These are phyloP conservation scores for Solanum hybrid DNA, from an alignment of 305 asterid species.

Conservation along the genomic window DNA sequence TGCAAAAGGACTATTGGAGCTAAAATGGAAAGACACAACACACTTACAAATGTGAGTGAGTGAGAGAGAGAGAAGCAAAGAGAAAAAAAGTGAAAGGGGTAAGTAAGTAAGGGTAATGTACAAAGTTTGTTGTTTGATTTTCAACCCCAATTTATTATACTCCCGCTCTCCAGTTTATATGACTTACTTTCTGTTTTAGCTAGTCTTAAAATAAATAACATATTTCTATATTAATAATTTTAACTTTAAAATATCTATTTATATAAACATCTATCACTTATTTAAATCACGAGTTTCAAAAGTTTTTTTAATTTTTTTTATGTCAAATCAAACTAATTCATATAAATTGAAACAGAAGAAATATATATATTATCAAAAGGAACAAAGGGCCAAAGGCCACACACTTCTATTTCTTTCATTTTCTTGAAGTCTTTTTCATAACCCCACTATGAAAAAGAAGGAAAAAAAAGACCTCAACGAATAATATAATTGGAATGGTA, in stretches of 20 bases:
- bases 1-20: not conserved
- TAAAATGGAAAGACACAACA: not conserved
- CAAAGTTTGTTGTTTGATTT: conserved; percentile 25
- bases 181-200: not conserved
- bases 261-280: too few species aligned
- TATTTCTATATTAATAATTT: too few species aligned
- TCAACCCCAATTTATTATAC: not conserved
- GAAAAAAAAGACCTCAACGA: not conserved
- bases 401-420: not conserved
- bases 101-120: not conserved
- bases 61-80: conserved; percentile 6
- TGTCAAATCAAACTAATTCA: too few species aligned
- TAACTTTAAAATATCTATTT: too few species aligned
- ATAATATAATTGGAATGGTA: not conserved
- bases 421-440: conserved; percentile 2
- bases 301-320: too few species aligned
- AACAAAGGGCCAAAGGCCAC: not conserved
- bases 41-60: not conserved
- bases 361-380: not conserved
- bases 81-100: conserved; percentile 8
- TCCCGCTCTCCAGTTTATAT: not conserved
- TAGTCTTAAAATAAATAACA: too few species aligned
- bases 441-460: conserved; percentile 25
- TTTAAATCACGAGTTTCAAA: too few species aligned
- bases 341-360: too few species aligned